Evolutionary conservation across 306 rosid genomes (phyloP).

Genomic region (Prinsepia uniflora): DNA sequence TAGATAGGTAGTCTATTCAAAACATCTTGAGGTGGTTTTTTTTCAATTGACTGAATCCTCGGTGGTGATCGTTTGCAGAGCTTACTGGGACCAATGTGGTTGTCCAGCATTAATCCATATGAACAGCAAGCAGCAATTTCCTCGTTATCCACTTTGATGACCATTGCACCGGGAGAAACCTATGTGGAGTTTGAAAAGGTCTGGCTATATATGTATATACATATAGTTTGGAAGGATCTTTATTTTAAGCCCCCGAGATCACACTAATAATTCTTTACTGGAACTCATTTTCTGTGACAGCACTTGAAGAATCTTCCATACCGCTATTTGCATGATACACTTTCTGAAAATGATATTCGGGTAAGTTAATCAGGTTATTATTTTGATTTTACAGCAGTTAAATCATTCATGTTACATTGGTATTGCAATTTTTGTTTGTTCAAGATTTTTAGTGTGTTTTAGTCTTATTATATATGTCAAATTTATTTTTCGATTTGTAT

Average conservation of each 20-base stretch:
- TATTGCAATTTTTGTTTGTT: background rate
- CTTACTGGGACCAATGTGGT: conserved; percentile 63
- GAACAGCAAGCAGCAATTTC: conserved; percentile 74
- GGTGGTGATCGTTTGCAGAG: conserved; percentile 43
- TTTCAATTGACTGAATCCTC: conserved; percentile 13
- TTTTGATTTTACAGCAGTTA: background rate
- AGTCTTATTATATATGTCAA: background rate
- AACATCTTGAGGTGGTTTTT: background rate
- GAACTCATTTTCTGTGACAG: conserved; percentile 47
- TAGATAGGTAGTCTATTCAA: background rate
- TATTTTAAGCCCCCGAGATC: conserved; percentile 3
- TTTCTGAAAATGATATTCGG: conserved; percentile 83
- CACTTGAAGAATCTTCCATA: conserved; percentile 67
- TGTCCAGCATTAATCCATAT: conserved; percentile 53
- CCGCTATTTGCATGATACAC: conserved; percentile 54
- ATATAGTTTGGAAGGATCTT: conserved; percentile 17
- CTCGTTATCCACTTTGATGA: conserved; percentile 69
- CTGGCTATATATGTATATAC: conserved; percentile 18
- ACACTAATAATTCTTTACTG: conserved; percentile 25
- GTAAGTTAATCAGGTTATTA: conserved; percentile 33
- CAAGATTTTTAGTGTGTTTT: background rate
- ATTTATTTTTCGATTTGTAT: conserved; percentile 4
- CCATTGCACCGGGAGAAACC: conserved; percentile 73
- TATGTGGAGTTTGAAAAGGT: conserved; percentile 82
- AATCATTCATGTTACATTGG: conserved; percentile 1